Evolutionary conservation across 257 asterid genomes (phyloP), one percentile per base, ranked within the genome.

Genomic region (Solanum paucissectum): DNA sequence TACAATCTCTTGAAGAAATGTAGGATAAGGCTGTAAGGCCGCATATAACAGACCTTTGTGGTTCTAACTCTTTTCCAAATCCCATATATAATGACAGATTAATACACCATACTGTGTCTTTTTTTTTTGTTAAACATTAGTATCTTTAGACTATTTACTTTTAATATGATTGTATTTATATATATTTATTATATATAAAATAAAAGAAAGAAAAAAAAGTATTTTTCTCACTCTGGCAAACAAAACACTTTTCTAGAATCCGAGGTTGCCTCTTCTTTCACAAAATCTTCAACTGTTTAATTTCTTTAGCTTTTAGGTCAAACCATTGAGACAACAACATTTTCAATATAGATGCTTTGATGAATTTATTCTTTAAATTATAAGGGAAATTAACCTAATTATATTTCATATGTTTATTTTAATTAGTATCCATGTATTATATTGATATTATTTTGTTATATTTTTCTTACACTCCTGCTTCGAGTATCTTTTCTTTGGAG

Each of bases 291-390:
- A 49, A 81, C 85, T 66, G 85, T 60, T 52, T 73, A 64, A 88
- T 58, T 76, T 88, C 89, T 89, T 88, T 87, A 77, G 68, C 93
- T 91, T 92, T 92, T 88, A 87, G 87, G 91, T 88, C 92, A 92
- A 92, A 88, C 88, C 42, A 38, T 34, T 34, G 42, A 77, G 32
- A 55, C 69, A 18, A 21, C 87, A 12, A 27, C 68, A 29, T 27
- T 5, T 44, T 40, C 44, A 76, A 77, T 12, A 40, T 29, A 79
- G 18, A 49, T 46, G 18, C 40, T 46, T 81, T 25, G 29, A 29
- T 46, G 10, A 44, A 27, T 16, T 49, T 81, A 27, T 44, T 81
- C 60, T 9, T 79, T 16, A 14, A 27, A 44, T 2, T 44, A 27
- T 27, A 25, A 25, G 27, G 6, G 12, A 42, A 25, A 73, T 73